Evolutionary conservation across 2,329 filamentous ascomycete species (phyloP), one percentile per base, ranked within the genome.

Genomic region (Colletotrichum eremochloae): DNA sequence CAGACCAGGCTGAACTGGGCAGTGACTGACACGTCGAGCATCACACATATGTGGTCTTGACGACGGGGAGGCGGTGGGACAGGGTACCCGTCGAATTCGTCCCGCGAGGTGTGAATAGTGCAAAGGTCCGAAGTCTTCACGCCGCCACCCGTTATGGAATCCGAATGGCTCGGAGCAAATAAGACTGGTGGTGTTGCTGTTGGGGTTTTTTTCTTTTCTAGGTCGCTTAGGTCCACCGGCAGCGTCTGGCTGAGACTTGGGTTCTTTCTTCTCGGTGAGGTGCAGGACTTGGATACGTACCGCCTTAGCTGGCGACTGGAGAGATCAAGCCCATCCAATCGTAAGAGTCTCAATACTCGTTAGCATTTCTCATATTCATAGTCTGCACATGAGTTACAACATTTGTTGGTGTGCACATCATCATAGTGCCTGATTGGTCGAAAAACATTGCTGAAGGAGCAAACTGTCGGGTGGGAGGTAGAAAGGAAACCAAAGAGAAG

Each of bases 11-110:
- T 62, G 31, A 52, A 44, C 36, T 57, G 56, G 68, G 57, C 63
- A 57, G 31, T 57, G 63, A 38, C 53, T 46, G 33, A 56, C 46
- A 56, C 14, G 48, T 24, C 24, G 36, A 42, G 56, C 50, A 62
- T 52, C 48, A 71, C 44, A 36, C 44, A 68, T 68, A 29, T 38
- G 57, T 52, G 55, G 31, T n/a, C 44, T 50, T 31, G 18, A 48
- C n/a, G 46, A 24, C 46, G n/a, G 46, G 40, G 5, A n/a, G 60
- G 31, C 31, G 40, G 38, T 44, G n/a, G 40, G 57, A 63, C 38
- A 42, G 36, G 38, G 52, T 36, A 36, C 31, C 40, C 40, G 20
- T 31, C 33, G 5, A 31, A 29, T 8, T n/a, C 31, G 36, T 40
- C 38, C n/a, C 14, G 20, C 36, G 4, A 42, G 42, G 29, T 11